Evolutionary conservation across 305 asterid species (phyloP).

Genomic region (Caryopteris hybrid): DNA sequence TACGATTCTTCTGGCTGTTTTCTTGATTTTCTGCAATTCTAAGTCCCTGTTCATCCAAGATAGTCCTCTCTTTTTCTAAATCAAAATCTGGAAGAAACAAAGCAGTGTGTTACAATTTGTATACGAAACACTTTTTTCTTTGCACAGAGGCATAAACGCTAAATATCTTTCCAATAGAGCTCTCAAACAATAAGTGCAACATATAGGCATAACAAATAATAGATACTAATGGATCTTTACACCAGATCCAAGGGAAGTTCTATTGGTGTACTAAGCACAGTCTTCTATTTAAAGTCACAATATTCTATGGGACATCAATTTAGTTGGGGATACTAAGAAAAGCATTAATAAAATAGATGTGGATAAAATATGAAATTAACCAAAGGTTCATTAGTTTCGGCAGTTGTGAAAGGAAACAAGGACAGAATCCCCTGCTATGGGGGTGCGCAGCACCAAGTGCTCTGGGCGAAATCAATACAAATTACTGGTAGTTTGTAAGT

Average conservation of each 20-base stretch:
- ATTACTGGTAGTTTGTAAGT: background rate
- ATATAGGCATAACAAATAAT: background rate
- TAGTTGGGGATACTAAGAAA: background rate
- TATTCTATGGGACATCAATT: background rate
- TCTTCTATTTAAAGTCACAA: background rate
- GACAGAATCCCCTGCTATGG: background rate
- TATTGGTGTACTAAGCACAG: slow-evolving; percentile 2
- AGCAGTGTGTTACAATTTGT: background rate
- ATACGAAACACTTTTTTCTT: background rate
- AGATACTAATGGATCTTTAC: background rate
- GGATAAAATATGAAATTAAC: background rate
- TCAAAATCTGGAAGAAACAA: slow-evolving; percentile 62
- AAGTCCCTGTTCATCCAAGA: slow-evolving; percentile 91
- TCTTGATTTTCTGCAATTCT: slow-evolving; percentile 97
- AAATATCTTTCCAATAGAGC: background rate
- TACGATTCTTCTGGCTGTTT: slow-evolving; percentile 93
- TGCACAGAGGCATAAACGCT: background rate
- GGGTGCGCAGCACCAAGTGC: background rate
- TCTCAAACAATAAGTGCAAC: background rate
- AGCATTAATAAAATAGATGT: background rate
- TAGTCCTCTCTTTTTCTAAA: slow-evolving; percentile 84
- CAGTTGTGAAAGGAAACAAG: background rate
- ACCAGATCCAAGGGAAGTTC: background rate
- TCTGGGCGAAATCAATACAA: background rate
- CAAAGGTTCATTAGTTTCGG: background rate